A percentile compares a stretch with the other conserved stretches of the same genome.
These are phyloP conservation scores for Lyophyllum atratum DNA, from an alignment of 768 basidiomycete genomes.

Conservation along the genomic window DNA sequence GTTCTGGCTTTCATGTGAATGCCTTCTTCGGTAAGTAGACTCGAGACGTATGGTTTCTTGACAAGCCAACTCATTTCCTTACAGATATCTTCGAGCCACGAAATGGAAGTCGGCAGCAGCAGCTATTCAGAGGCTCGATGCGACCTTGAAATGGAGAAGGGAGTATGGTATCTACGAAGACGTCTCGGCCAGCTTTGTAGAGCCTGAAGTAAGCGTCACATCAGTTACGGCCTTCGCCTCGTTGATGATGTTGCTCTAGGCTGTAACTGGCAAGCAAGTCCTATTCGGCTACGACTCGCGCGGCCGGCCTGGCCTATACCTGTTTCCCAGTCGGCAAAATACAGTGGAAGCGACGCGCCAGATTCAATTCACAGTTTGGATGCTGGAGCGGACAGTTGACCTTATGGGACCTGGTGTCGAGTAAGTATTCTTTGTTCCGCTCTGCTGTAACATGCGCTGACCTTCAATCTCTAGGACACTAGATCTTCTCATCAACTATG, in stretches of 20 bases:
- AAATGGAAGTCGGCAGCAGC: slow-evolving; percentile 68
- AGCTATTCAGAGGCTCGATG: slow-evolving; percentile 68
- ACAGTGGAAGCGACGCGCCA: slow-evolving; percentile 69
- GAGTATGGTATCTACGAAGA: slow-evolving; percentile 73
- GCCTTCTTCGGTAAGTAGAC: slow-evolving; percentile 58
- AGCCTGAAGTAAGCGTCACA: slow-evolving; percentile 62
- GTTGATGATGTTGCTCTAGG: slow-evolving; percentile 36
- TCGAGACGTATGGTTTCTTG: background rate
- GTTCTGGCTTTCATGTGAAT: slow-evolving; percentile 82
- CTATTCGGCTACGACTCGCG: slow-evolving; percentile 72
- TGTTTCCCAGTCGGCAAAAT: slow-evolving; percentile 74
- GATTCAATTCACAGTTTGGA: slow-evolving; percentile 74
- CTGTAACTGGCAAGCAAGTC: slow-evolving; percentile 81
- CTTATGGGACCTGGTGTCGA: slow-evolving; percentile 83
- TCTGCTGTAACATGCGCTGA: background rate
- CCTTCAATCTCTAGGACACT: slow-evolving; percentile 48
- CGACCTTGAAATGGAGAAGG: slow-evolving; percentile 76
- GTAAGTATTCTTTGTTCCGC: slow-evolving; percentile 39
- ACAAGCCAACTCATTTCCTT: background rate
- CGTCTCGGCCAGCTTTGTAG: slow-evolving; percentile 62
- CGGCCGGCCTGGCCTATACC: slow-evolving; percentile 69
- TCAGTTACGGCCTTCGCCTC: slow-evolving; percentile 1
- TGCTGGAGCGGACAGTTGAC: slow-evolving; percentile 75
- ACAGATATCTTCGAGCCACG: slow-evolving; percentile 72
- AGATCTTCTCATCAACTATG: slow-evolving; percentile 76